These are phyloP conservation scores for Durio zibethinus DNA, from an alignment of 345 rosid species.

Conservation along the genomic window DNA sequence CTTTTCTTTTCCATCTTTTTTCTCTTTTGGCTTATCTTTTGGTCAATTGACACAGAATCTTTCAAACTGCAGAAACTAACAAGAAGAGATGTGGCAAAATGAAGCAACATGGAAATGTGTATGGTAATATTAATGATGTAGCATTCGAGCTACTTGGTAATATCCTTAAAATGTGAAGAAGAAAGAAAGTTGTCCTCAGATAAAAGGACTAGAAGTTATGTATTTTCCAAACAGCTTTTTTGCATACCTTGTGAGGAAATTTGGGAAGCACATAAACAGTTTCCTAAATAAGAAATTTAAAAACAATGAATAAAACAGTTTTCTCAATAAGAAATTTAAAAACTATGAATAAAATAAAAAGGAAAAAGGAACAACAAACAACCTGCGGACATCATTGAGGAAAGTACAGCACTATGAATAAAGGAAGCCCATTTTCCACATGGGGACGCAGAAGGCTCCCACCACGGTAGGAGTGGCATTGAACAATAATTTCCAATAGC, in stretches of 20 bases:
- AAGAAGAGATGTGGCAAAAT: not conserved
- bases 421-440: not conserved
- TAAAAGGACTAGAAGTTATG: not conserved
- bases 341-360: not conserved
- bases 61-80: constrained; percentile 1
- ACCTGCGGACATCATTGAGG: not conserved
- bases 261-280: not conserved
- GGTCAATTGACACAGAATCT: not conserved
- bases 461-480: not conserved
- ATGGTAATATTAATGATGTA: not conserved
- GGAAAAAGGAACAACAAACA: not conserved
- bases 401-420: not conserved
- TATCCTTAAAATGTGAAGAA: not conserved
- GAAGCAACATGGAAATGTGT: not conserved
- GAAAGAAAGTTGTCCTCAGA: not conserved
- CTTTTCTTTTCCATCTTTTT: not conserved
- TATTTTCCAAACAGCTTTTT: not conserved
- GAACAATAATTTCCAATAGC: not conserved
- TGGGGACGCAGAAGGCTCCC: not conserved
- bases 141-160: not conserved
- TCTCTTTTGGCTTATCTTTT: not conserved
- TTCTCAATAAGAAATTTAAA: not conserved
- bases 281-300: not conserved
- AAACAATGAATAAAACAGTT: not conserved
- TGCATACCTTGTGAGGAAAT: not conserved